Base-by-base conservation (phyloP, 2,329 filamentous ascomycete genomes). In the Orbilia blumenaviensis region DNA sequence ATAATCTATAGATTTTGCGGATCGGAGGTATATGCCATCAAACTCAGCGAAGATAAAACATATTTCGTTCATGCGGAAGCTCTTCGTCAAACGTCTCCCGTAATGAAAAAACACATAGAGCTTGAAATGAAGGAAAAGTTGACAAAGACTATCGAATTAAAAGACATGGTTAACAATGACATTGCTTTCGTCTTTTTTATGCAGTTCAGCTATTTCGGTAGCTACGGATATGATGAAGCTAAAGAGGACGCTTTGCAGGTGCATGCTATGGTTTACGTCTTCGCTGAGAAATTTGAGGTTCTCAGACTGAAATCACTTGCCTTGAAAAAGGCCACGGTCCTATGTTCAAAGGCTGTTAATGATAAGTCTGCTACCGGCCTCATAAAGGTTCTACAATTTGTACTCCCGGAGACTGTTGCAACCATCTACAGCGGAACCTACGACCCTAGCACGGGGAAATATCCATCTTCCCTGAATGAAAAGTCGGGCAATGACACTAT, bases 241-340 rank as follows among this genome's bases (percentile, higher is more conserved):
- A 71, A 69, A 34, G 73, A 77, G 14, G 52, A 77, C 14, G 66
- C 58, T 16, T 18, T 77, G 3, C 38, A 29, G 2, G 58, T 77
- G 3, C 73, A 77, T 25, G 73, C 73, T 8, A 16, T 41, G 1
- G 73, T 77, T 1, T 77, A 77, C 21, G 66, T 68, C 1, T 46
- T 77, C 9, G 48, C 73, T 5, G 73, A 77, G 18, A 67, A 68
- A 21, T 61, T 77, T 5, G 66, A 69, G 23, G 73, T 62, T n/a
- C 21, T 77, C 12, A 58, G 54, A 14, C 16, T 71, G 12, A 77
- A 77, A 23, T 12, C 38, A 4, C 46, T 77, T 12, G 73, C 73
- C 2, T 46, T 77, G 36, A 61, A 63, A 12, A 77, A 66, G 23
- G 73, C 73, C 8, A 66, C 73, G 4, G 6, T 7, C 1, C 14